Evolutionary conservation across 2,329 filamentous ascomycete genomes (phyloP), one percentile per base, ranked within the genome.

Genomic region (Diaporthe caulivora): DNA sequence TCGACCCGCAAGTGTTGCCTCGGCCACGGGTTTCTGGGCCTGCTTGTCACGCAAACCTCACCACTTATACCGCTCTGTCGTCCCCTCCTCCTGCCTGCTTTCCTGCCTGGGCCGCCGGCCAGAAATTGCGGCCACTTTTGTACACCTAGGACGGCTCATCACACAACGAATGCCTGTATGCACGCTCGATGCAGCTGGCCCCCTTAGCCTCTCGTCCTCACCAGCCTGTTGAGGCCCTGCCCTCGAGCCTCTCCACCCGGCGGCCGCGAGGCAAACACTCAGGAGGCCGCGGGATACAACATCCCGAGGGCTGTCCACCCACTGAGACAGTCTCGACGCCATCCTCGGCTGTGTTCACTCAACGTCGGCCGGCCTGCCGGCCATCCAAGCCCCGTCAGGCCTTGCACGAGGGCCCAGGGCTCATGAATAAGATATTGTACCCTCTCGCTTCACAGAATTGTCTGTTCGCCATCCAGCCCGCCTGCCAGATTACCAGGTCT

Each of bases 341-440:
- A 65, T 51, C 64, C 55, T 55, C 69, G 24, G 54, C 57, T 49
- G 62, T 70, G 31, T 75, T 62, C 51, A 69, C 55, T 58, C 69
- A 60, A 72, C 71, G 62, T 40, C 65, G 73, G 73, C 70, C 71
- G 71, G 71, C 71, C 53, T 55, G 64, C 71, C 71, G 73, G 73
- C 67, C 71, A 55, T 15, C 58, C 6, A 13, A 15, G 29, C 53
- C 71, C 60, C 71, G 58, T 60, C 72, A 58, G 71, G 49, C 65
- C 51, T 47, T 44, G 24, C 60, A 29, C 31, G 62, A 71, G 24
- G 65, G 65, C 54, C 26, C 34, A 60, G 60, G 47, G 17, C 67
- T 71, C 55, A 73, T 73, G 67, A 71, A 44, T 44, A 65, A 42
- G 26, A 65, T 29, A 54, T 55, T 37, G 42, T 29, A 71, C 55